Conservation (phyloP, 495 filamentous ascomycete genomes). For the Penicillium soppii region DNA sequence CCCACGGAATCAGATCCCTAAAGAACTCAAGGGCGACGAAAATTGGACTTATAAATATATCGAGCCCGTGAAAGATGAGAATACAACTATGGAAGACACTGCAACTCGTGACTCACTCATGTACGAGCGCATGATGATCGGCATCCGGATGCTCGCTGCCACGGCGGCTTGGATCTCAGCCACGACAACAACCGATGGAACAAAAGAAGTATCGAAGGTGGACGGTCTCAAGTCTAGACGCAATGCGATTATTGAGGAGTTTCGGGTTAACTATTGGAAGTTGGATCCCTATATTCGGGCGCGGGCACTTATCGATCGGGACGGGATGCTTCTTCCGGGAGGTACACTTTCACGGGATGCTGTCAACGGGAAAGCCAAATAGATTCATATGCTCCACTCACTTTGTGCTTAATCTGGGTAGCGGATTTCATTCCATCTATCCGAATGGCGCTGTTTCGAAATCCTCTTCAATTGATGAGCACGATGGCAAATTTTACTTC, state of each 20-base stretch:
- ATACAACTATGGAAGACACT: slow-evolving; percentile 61
- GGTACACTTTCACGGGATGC: slow-evolving; percentile 28
- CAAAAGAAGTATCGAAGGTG: slow-evolving; percentile 25
- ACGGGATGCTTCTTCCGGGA: slow-evolving; percentile 53
- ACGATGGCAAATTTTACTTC: no score
- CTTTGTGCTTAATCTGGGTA: no score
- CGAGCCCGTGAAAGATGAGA: slow-evolving; percentile 71
- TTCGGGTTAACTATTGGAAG: slow-evolving; percentile 66
- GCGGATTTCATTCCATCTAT: no score
- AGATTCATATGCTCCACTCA: no score
- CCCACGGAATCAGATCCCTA: slow-evolving; percentile 59
- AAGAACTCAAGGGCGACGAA: slow-evolving; percentile 76
- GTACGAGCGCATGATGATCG: slow-evolving; percentile 53
- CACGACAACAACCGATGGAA: slow-evolving; percentile 2
- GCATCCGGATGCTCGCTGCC: slow-evolving; percentile 63
- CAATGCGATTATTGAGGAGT: slow-evolving; percentile 45
- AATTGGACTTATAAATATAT: slow-evolving; percentile 79
- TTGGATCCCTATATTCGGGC: slow-evolving; percentile 65
- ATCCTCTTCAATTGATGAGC: no score
- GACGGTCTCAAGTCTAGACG: slow-evolving; percentile 50
- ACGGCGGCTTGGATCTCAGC: slow-evolving; percentile 64
- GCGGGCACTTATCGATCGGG: slow-evolving; percentile 61
- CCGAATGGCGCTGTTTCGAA: no score
- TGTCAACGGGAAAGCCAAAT: not conserved
- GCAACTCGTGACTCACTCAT: slow-evolving; percentile 55